Evolutionary conservation across 2,329 filamentous ascomycete genomes (phyloP).

Genomic region (Alternaria novae-zelandiae): DNA sequence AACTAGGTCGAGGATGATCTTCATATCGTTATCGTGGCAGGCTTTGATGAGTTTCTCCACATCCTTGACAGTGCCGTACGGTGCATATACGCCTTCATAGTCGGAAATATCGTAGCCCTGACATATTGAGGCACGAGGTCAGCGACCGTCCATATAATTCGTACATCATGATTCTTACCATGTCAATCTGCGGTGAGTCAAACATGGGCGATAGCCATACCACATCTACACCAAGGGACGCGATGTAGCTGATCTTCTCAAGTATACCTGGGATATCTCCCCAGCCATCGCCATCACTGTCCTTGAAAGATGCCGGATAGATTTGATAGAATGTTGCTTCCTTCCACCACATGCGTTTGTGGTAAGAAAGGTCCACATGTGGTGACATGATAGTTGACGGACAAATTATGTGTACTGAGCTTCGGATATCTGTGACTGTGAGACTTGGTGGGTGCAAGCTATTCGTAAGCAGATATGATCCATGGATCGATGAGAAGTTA

Average conservation of each 20-base stretch:
- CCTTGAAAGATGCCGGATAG: conserved; percentile 49
- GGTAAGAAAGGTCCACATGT: conserved; percentile 26
- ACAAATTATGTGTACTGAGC: background rate
- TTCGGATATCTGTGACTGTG: background rate
- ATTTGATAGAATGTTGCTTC: conserved; percentile 46
- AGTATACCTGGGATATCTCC: conserved; percentile 57
- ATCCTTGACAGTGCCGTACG: conserved; percentile 71
- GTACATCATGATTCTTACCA: conserved; percentile 45
- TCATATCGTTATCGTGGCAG: conserved; percentile 69
- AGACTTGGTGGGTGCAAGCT: no score
- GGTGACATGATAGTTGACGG: conserved; percentile 26
- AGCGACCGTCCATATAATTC: background rate
- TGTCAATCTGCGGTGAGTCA: conserved; percentile 69
- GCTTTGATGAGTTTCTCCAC: conserved; percentile 67
- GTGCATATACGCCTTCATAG: conserved; percentile 69
- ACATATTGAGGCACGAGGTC: background rate
- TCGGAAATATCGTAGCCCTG: conserved; percentile 70
- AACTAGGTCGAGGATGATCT: conserved; percentile 75
- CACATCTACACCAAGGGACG: conserved; percentile 64
- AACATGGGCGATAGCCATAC: conserved; percentile 74
- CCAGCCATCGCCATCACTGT: conserved; percentile 62
- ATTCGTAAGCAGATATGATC: background rate
- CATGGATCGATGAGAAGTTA: background rate
- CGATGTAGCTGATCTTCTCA: conserved; percentile 60
- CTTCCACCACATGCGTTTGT: conserved; percentile 53